phyloP scores from a whole-genome alignment of 768 basidiomycete genomes.

The Mycena polygramma region DNA sequence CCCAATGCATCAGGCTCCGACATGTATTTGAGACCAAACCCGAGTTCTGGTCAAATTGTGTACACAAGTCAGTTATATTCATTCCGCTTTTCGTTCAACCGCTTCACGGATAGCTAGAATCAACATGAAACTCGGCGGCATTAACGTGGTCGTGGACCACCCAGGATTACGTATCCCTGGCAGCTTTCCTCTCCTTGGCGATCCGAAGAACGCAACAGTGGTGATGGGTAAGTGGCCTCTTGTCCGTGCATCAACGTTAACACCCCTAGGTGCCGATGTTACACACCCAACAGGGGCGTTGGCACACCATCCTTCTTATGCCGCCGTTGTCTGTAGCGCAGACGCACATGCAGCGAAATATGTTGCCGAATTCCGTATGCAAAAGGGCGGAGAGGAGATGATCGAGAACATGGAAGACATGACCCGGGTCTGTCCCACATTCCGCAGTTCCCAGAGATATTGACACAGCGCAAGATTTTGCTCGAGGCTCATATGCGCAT shows the following conservation, averaged over 20 bases:
- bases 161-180: constrained; percentile 32
- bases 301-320: constrained; percentile 69
- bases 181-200: constrained; percentile 9
- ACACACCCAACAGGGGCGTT: background rate
- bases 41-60: background rate
- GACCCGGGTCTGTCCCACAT: constrained; percentile 60
- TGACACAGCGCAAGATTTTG: constrained; percentile 60
- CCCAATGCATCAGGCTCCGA: background rate
- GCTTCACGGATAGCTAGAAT: background rate
- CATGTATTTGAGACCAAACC: background rate
- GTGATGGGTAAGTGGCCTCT: constrained; percentile 61
- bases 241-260: constrained; percentile 71
- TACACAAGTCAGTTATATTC: background rate
- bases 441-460: background rate
- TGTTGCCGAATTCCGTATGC: constrained; percentile 69
- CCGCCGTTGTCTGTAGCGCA: constrained; percentile 82
- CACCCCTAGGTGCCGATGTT: constrained; percentile 70
- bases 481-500: constrained; percentile 64
- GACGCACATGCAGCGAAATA: constrained; percentile 83
- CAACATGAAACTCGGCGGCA: constrained; percentile 78
- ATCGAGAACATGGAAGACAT: constrained; percentile 79
- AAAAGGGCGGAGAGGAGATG: constrained; percentile 76
- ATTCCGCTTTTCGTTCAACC: background rate
- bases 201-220: background rate
- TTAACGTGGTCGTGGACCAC: constrained; percentile 81